These are phyloP conservation scores for Coleophoma eucalyptorum DNA, from an alignment of 2,329 filamentous ascomycete genomes.

Conservation along the genomic window DNA sequence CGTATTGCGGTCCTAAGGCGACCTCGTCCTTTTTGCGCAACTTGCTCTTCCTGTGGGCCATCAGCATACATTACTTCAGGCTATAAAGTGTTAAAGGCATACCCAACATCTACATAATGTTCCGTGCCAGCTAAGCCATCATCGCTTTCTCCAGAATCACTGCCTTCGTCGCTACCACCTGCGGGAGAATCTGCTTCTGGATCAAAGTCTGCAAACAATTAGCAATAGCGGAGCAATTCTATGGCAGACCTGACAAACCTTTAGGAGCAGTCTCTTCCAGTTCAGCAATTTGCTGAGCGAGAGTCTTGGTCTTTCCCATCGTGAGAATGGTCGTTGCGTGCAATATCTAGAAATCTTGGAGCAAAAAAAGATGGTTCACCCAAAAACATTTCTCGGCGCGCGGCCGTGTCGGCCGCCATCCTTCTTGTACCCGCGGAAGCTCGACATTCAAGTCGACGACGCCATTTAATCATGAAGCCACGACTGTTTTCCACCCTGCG, in stretches of 20 bases:
- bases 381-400: constrained; percentile 9
- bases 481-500: constrained; percentile 52
- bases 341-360: constrained; percentile 15
- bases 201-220: constrained; percentile 30
- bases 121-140: constrained; percentile 66
- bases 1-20: constrained; percentile 74
- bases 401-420: constrained; percentile 15
- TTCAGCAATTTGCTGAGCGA: constrained; percentile 58
- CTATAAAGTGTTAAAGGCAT: constrained; percentile 17
- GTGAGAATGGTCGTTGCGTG: constrained; percentile 18
- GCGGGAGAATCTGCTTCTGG: constrained; percentile 28
- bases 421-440: constrained; percentile 3
- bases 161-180: constrained; percentile 26
- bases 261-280: constrained; percentile 53
- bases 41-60: constrained; percentile 65
- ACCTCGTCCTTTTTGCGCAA: constrained; percentile 69
- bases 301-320: constrained; percentile 46
- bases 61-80: constrained; percentile 4
- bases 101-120: constrained; percentile 80
- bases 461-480: constrained; percentile 24
- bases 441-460: background rate
- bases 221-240: constrained; percentile 4
- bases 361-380: constrained; percentile 7
- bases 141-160: constrained; percentile 45
- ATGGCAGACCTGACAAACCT: constrained; percentile 39